Base-by-base conservation (phyloP, 2,329 filamentous ascomycete genomes). In the Intubia oerlemansii region DNA sequence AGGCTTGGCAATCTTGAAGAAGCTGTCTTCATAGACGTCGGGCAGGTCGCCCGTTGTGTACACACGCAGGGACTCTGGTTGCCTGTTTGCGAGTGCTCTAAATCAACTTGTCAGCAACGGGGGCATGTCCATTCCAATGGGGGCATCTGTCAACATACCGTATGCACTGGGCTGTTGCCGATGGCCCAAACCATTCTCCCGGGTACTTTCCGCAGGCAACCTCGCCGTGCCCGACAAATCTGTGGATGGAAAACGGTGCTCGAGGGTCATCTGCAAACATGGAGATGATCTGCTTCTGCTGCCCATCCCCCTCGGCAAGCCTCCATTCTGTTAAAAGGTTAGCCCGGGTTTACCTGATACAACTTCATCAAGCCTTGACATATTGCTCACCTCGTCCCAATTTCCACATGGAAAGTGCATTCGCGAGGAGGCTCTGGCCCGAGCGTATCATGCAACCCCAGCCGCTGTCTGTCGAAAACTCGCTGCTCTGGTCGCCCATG, bases 391-490 rank as follows among this genome's bases (percentile, higher is more conserved):
- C 76, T 62, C 88, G 69, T 13, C 88, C 85, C 14, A 93, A 54
- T 22, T 64, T 59, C 27, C 84, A 54, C 31, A 77, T 62, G 12
- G 68, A 53, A 41, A 95, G 58, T 2, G 85, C 64, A 49, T 95
- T 98, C 25, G 85, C 85, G 24, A 98, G 57, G 16, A 98, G 59
- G 43, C 80, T 85, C 54, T 98, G 88, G 4, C 88, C 88, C 5
- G 85, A 93, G 34, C 88, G 63, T 41, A 98, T 95, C 88, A 98
- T 98, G 45, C 88, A 98, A 0, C 88, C 88, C 82, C 90, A 98
- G 29, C 88, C 88, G 8, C 80, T 84, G 47, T 98, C 88, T 2
- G 81, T 85, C 9, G 80, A 77, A 50, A 95, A 98, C 5, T 79
- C 82, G 16, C 10, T 20, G 4, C 62, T 61, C 32, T 79, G 67